Evolutionary conservation across 495 filamentous ascomycete species (phyloP).

Genomic region (Trichodelitschia bisporula): DNA sequence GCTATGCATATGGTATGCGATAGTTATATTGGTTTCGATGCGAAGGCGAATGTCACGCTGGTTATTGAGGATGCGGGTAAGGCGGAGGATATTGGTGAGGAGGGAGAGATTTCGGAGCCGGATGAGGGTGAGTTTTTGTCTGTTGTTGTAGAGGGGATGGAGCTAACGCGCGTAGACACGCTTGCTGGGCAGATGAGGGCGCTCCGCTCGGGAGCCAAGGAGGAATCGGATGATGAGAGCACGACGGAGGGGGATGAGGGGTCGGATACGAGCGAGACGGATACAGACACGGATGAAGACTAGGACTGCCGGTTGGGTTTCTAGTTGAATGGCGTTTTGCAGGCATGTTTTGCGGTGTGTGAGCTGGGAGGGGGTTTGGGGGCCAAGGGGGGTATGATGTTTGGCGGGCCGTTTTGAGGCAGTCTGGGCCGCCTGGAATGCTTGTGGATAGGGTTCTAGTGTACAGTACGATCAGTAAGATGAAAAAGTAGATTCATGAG

Average conservation of each 20-base stretch:
- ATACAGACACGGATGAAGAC: constrained; percentile 61
- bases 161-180: constrained; percentile 34
- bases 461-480: too few species aligned
- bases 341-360: too few species aligned
- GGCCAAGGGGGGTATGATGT: too few species aligned
- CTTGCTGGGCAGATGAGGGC: constrained; percentile 88
- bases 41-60: constrained; percentile 65
- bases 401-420: too few species aligned
- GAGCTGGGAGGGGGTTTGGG: too few species aligned
- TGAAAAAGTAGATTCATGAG: too few species aligned
- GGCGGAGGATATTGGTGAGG: constrained; percentile 50
- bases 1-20: constrained; percentile 80
- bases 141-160: constrained; percentile 1
- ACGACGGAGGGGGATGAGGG: constrained; percentile 31
- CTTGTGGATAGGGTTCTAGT: too few species aligned
- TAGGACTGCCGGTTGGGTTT: neutral
- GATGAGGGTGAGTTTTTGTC: constrained; percentile 55
- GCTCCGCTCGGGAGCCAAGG: constrained; percentile 42
- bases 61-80: constrained; percentile 77
- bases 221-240: constrained; percentile 24
- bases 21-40: constrained; percentile 81
- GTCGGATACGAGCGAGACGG: constrained; percentile 29
- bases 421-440: too few species aligned
- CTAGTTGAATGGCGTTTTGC: too few species aligned
- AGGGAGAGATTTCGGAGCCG: constrained; percentile 91